phyloP scores from a whole-genome alignment of 306 rosid species.

The Castanea mollissima region DNA sequence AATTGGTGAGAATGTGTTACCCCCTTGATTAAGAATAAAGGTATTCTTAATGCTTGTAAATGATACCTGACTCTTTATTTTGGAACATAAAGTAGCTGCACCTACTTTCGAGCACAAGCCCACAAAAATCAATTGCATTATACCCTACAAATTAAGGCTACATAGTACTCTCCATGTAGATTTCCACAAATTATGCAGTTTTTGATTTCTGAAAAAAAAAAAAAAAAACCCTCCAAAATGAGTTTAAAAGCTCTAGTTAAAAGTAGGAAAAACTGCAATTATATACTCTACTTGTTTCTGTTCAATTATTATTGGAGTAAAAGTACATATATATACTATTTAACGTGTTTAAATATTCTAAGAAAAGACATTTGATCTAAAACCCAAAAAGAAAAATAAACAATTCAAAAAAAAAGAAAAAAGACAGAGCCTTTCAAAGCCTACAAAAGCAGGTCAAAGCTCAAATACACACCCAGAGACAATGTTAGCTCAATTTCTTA shows the following conservation, averaged over 20 bases:
- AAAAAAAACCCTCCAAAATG: not conserved
- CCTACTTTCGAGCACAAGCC: constrained; percentile 45
- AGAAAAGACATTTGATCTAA: not conserved
- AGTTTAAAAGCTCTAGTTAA: no score
- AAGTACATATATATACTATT: not conserved
- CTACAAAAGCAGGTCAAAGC: constrained; percentile 67
- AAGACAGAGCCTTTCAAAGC: constrained; percentile 45
- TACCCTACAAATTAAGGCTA: not conserved
- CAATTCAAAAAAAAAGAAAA: constrained; percentile 6
- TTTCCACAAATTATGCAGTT: constrained; percentile 3
- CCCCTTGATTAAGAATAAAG: constrained; percentile 25
- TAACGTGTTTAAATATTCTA: not conserved
- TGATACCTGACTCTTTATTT: constrained; percentile 33
- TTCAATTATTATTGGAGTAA: not conserved
- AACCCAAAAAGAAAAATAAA: constrained; percentile 22
- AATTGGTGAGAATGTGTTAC: not conserved
- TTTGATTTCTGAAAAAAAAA: not conserved
- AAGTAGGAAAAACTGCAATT: no score
- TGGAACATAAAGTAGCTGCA: constrained; percentile 45
- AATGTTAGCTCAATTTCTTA: constrained; percentile 18
- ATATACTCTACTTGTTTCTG: not conserved
- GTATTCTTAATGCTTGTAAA: constrained; percentile 31
- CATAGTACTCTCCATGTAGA: not conserved
- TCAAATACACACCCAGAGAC: constrained; percentile 28
- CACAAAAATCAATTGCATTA: constrained; percentile 27